Evolutionary conservation across 2,329 filamentous ascomycete species (phyloP), one percentile per base, ranked within the genome.

Genomic region (Xylariaceae sp.): DNA sequence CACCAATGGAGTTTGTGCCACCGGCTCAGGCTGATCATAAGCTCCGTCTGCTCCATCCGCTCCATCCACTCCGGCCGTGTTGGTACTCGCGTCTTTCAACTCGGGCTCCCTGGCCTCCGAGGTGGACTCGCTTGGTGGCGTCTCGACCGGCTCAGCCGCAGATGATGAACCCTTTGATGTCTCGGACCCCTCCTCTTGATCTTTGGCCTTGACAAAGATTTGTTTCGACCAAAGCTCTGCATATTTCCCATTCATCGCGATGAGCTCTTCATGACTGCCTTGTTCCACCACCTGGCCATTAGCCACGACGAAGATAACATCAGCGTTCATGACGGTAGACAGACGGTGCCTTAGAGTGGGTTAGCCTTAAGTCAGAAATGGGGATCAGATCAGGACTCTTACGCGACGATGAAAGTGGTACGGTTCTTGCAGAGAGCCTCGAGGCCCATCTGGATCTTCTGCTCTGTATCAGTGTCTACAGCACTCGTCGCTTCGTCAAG

Each of bases 401-500:
- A 78, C 67, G 82, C 82, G 22, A 86, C 79, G 21, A 85, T 78
- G 51, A 85, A 83, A 0, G 81, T 85, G 2, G 82, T 86, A 20
- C 82, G 77, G 2, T 75, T 78, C 47, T 76, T 67, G 50, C 79
- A 82, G 6, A 85, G 69, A 40, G 69, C 70, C 46, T 68, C 69
- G 42, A 86, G 74, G 0, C 82, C 82, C 23, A 76, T 69, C 55
- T 85, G 82, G 37, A 85, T 85, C 53, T 80, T 77, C 44, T 80
- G 77, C 62, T 86, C 82, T 2, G 81, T 85, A 25, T 83, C 79
- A 0, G 83, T 83, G 49, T 88, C 82, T 47, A 92, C 82, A 6
- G 86, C 83, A 29, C 85, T 88, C 4, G 88, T 90, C 1, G 87
- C 83, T 64, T 91, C 87, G 53, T 92, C 87, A 1, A 92, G 74